A percentile compares a stretch with the other conserved stretches of the same genome.
Conservation (phyloP, 2,329 filamentous ascomycete genomes). For the Davidsoniella eucalypti region DNA sequence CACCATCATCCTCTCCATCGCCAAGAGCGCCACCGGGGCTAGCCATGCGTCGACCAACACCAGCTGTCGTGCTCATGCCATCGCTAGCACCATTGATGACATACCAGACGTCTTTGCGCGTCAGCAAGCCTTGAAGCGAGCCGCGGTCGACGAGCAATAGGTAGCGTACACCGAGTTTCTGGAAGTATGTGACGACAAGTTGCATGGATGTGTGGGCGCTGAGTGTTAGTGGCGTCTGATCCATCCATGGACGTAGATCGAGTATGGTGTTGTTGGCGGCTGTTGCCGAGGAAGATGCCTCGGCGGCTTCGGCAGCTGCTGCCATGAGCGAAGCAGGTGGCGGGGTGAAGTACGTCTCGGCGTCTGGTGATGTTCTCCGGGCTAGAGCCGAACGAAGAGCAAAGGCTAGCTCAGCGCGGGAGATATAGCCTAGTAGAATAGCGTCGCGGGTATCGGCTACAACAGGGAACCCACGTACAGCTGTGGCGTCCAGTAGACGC, state of each 20-base stretch:
- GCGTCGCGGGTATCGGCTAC: slow-evolving; percentile 63
- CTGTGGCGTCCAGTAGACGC: slow-evolving; percentile 53
- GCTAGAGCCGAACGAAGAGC: slow-evolving; percentile 46
- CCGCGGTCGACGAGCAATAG: slow-evolving; percentile 76
- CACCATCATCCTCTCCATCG: slow-evolving; percentile 3
- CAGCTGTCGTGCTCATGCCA: slow-evolving; percentile 28
- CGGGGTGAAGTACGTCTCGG: slow-evolving; percentile 72
- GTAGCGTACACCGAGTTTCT: slow-evolving; percentile 82
- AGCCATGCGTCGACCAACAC: background rate
- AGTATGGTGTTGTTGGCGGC: slow-evolving; percentile 33
- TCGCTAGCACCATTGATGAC: slow-evolving; percentile 63
- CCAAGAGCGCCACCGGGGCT: background rate
- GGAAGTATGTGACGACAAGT: slow-evolving; percentile 84
- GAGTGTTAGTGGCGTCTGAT: slow-evolving; percentile 89
- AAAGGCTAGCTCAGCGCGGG: slow-evolving; percentile 72
- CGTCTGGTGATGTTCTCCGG: slow-evolving; percentile 45
- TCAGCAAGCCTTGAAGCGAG: slow-evolving; percentile 66
- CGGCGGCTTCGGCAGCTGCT: slow-evolving; percentile 26
- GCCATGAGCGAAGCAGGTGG: slow-evolving; percentile 45
- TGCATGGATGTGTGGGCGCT: slow-evolving; percentile 61
- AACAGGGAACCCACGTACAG: slow-evolving; percentile 83
- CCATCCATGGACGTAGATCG: slow-evolving; percentile 94
- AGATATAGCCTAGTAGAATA: slow-evolving; percentile 81
- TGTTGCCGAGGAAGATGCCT: slow-evolving; percentile 26
- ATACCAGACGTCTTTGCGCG: slow-evolving; percentile 96